Base-by-base conservation (phyloP, 441 rosid species). In the Eutrema salsugineum region DNA sequence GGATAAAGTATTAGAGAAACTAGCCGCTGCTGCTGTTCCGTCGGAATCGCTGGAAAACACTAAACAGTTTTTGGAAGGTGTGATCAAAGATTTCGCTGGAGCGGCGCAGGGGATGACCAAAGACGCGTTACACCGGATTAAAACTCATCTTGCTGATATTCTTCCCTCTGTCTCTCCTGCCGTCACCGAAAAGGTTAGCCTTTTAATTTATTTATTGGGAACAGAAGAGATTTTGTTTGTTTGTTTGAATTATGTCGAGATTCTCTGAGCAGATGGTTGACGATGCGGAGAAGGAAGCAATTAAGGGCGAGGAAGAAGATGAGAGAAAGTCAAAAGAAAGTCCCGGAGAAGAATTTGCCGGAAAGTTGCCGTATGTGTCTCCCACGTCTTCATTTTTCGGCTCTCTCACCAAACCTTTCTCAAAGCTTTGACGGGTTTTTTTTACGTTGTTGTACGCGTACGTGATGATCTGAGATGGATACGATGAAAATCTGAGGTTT, bases 21-120 rank as follows among this genome's bases (percentile, higher is more conserved):
- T 84, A 38, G 70, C 68, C 0, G 80, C 81, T 10, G 83, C 87
- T 36, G 22, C 84, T 11, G 84, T 82, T 17, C 86, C 86, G 0
- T 63, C 68, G 0, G 85, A 83, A 44, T 80, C 80, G 16, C 59
- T 83, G 56, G 87, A 84, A 57, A 83, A 78, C 40, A 59, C 83
- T 8, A 75, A 72, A 38, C 82, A 65, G 59, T 82, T 80, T 64
- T 39, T 85, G 43, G 86, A 85, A 77, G 73, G 71, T 27, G 75
- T 70, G 51, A 63, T 85, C 6, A 83, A 67, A 40, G 84, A 85
- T 59, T 75, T 77, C 8, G 78, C 80, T 4, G 68, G 78, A 46
- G 84, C 83, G 7, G 83, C 85, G 60, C 84, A 84, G 42, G 84
- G 83, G n/a, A 67, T 84, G 55, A 80, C 85, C 47, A 82, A 71